Percentiles rank a stretch among this genome's conserved stretches.
These are phyloP conservation scores for Castanospermum australe DNA, from an alignment of 306 rosid species.

Conservation along the genomic window DNA sequence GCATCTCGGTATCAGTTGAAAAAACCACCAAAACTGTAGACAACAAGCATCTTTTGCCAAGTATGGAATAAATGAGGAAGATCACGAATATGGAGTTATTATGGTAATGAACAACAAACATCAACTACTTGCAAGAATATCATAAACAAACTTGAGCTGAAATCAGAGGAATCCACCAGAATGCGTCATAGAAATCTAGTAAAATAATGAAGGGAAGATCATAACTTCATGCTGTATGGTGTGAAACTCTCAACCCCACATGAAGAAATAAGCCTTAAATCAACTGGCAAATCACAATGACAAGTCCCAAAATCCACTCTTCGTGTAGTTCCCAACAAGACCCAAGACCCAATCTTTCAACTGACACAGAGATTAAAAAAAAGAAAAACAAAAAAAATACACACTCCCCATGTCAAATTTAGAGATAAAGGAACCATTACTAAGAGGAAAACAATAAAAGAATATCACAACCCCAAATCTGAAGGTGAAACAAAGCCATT, in stretches of 20 bases:
- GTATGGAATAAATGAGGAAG: constrained; percentile 67
- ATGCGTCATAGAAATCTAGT: constrained; percentile 60
- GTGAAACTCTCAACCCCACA: constrained; percentile 47
- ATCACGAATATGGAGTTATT: constrained; percentile 40
- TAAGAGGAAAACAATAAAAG: constrained; percentile 21
- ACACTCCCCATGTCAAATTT: constrained; percentile 25
- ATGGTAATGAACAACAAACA: constrained; percentile 53
- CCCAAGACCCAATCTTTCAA: constrained; percentile 56
- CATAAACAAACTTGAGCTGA: constrained; percentile 44
- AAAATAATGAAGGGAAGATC: constrained; percentile 65
- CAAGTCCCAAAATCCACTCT: constrained; percentile 77
- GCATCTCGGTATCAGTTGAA: constrained; percentile 94
- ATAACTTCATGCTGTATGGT: constrained; percentile 37
- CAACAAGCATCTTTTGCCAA: constrained; percentile 80
- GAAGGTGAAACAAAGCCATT: constrained; percentile 20
- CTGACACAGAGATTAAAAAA: neutral
- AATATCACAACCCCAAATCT: neutral
- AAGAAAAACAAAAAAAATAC: neutral
- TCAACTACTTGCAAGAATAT: constrained; percentile 65
- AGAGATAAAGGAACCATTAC: constrained; percentile 26
- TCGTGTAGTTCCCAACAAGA: constrained; percentile 72
- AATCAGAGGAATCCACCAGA: constrained; percentile 78
- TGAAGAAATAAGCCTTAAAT: constrained; percentile 44
- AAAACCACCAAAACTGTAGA: constrained; percentile 90
- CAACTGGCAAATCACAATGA: constrained; percentile 43